Percentiles rank a stretch among this genome's conserved stretches.
Conservation (phyloP, 2,329 filamentous ascomycete genomes). For the Fusarium gaditjirri region DNA sequence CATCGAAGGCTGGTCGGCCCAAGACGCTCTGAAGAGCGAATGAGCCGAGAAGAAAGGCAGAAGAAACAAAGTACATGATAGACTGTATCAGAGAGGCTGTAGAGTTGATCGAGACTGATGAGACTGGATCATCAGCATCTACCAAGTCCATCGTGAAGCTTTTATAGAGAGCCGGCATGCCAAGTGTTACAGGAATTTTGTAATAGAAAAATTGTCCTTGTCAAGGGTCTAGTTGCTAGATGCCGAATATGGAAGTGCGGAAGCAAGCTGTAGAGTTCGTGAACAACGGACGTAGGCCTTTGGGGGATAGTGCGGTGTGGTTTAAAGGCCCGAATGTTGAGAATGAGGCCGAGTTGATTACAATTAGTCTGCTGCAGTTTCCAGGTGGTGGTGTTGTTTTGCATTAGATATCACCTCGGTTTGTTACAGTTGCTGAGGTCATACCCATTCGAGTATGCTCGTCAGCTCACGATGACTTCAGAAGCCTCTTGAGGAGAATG, state of each 20-base stretch:
- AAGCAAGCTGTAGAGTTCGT: constrained; percentile 22
- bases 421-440: neutral
- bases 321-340: constrained; percentile 43
- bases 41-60: constrained; percentile 62
- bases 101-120: constrained; percentile 45
- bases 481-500: neutral
- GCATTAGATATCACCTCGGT: constrained; percentile 10
- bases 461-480: neutral
- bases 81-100: constrained; percentile 48
- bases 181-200: neutral
- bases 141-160: constrained; percentile 41
- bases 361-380: constrained; percentile 8
- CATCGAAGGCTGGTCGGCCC: constrained; percentile 54
- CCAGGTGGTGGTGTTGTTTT: constrained; percentile 13
- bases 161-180: constrained; percentile 34
- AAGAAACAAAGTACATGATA: constrained; percentile 63
- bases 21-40: constrained; percentile 63
- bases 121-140: constrained; percentile 37
- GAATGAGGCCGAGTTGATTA: constrained; percentile 32
- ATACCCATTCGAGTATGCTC: neutral
- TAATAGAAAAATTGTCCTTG: neutral
- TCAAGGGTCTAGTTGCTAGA: constrained; percentile 11
- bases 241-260: constrained; percentile 37
- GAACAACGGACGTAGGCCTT: constrained; percentile 27
- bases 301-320: constrained; percentile 39